Percentiles rank a stretch among this genome's conserved stretches.
Evolutionary conservation across 352 stramenopile species (phyloP).

Genomic region (Globisporangium acanthophoron): DNA sequence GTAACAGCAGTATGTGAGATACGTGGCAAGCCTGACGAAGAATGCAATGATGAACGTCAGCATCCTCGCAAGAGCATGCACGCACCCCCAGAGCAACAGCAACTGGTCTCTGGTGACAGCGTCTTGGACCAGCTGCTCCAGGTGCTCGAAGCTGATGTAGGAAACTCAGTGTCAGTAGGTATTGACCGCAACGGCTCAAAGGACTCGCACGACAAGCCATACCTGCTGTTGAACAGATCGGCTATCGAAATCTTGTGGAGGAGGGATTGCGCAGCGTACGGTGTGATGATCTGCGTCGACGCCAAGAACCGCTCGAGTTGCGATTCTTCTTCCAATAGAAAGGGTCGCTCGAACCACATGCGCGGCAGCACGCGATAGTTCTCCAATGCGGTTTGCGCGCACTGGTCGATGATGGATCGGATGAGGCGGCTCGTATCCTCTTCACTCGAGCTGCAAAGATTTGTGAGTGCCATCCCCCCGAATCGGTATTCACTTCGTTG

Average conservation of each 20-base stretch:
- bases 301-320: constrained; percentile 70
- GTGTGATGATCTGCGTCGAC: constrained; percentile 56
- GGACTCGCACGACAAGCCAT: background rate
- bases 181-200: background rate
- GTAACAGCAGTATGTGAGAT: background rate
- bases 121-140: constrained; percentile 31
- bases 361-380: constrained; percentile 40
- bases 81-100: constrained; percentile 38
- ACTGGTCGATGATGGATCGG: constrained; percentile 45
- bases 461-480: background rate
- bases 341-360: constrained; percentile 72
- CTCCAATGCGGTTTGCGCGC: constrained; percentile 40
- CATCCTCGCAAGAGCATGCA: background rate
- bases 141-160: constrained; percentile 24
- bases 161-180: background rate
- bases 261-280: constrained; percentile 61
- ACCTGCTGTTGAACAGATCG: constrained; percentile 49
- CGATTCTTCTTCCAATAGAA: constrained; percentile 70
- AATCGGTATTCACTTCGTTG: background rate
- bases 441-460: constrained; percentile 21
- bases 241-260: constrained; percentile 59
- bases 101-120: constrained; percentile 34
- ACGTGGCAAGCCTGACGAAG: too few species aligned
- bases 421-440: constrained; percentile 36
- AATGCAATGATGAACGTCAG: background rate